Conservation (phyloP, 2,329 filamentous ascomycete species). For the Pestalotiopsis sp. region DNA sequence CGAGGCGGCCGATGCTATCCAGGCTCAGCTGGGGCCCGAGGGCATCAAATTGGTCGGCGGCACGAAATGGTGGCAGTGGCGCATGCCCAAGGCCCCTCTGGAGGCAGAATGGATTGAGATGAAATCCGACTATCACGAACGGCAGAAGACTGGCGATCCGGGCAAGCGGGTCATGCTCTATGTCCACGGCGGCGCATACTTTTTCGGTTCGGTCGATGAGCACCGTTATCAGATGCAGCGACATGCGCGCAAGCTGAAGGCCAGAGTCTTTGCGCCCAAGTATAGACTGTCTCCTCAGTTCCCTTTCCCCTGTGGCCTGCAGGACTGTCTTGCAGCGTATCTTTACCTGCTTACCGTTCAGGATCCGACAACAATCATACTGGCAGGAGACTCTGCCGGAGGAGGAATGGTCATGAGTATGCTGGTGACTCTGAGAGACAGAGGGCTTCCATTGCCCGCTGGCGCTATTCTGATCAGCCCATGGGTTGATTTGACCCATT, state of each 20-base stretch:
- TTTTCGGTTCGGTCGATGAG: conserved; percentile 92
- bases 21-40: conserved; percentile 73
- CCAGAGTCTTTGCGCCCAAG: conserved; percentile 80
- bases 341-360: conserved; percentile 77
- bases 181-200: conserved; percentile 92
- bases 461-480: conserved; percentile 90
- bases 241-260: conserved; percentile 91
- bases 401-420: conserved; percentile 86
- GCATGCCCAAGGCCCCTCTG: conserved; percentile 64
- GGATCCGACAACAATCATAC: conserved; percentile 77
- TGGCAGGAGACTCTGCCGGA: conserved; percentile 92
- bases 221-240: conserved; percentile 98
- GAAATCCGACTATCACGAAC: conserved; percentile 75
- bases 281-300: conserved; percentile 93
- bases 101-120: conserved; percentile 97
- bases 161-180: conserved; percentile 86
- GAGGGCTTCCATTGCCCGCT: conserved; percentile 80
- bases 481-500: conserved; percentile 95
- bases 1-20: conserved; percentile 67
- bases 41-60: conserved; percentile 80
- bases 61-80: conserved; percentile 87
- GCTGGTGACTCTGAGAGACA: conserved; percentile 79
- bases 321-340: conserved; percentile 89
- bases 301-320: conserved; percentile 89
- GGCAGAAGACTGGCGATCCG: conserved; percentile 61